phyloP scores from a whole-genome alignment of 306 rosid species.

The Sicyos edulis region DNA sequence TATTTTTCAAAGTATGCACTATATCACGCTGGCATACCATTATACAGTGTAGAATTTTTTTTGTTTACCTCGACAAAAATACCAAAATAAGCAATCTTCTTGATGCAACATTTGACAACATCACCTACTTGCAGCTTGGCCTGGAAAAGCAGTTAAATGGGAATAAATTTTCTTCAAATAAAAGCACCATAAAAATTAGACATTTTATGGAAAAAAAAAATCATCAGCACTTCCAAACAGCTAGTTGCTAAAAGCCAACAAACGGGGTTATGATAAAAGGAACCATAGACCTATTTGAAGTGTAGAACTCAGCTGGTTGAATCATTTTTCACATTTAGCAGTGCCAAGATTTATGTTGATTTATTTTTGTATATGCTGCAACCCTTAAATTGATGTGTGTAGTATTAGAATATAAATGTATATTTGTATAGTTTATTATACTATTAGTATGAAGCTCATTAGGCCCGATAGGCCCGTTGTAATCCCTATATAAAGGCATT shows the following conservation, averaged over 20 bases:
- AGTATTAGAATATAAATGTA: too few relatives aligned
- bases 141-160: slow-evolving; percentile 39
- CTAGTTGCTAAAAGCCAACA: too few relatives aligned
- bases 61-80: slow-evolving; percentile 80
- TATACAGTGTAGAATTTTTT: background rate
- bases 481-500: too few relatives aligned
- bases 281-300: background rate
- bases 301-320: background rate
- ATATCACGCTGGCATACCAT: background rate
- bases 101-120: slow-evolving; percentile 68
- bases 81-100: slow-evolving; percentile 83
- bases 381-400: background rate
- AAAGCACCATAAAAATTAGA: background rate
- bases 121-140: slow-evolving; percentile 88
- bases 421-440: too few relatives aligned
- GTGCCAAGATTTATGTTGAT: background rate
- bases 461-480: too few relatives aligned
- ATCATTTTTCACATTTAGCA: background rate
- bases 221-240: background rate
- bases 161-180: background rate
- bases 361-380: background rate
- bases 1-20: background rate
- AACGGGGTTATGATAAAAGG: background rate
- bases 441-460: too few relatives aligned
- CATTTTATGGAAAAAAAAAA: background rate